These are phyloP conservation scores for Uronychia binucleata DNA, from an alignment of 73 alveolate genomes.

Conservation along the genomic window DNA sequence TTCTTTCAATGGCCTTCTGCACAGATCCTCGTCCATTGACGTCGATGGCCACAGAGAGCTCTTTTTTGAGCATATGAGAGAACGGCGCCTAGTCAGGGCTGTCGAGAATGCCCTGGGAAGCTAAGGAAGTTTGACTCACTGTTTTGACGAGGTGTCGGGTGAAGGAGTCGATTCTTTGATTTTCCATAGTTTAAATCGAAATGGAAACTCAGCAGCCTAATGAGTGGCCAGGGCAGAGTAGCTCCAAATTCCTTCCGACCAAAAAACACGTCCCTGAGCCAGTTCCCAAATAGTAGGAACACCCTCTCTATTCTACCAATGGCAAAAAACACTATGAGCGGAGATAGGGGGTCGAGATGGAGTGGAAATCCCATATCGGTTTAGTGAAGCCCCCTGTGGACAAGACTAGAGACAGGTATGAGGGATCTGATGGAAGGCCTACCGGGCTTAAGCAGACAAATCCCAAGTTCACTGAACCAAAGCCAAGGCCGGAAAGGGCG, in stretches of 20 bases:
- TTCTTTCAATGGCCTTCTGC: not conserved
- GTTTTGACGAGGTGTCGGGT: not conserved
- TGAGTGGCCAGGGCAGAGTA: conserved; percentile 49
- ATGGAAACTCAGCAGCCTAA: conserved; percentile 8
- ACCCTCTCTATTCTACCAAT: conserved; percentile 43
- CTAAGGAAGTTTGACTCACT: not conserved
- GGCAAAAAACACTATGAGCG: conserved; percentile 51
- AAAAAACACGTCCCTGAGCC: conserved; percentile 49
- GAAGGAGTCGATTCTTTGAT: not conserved
- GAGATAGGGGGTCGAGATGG: not conserved
- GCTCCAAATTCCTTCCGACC: conserved; percentile 35
- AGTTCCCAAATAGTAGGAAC: conserved; percentile 21
- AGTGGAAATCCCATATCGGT: conserved; percentile 51
- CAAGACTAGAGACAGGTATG: not conserved
- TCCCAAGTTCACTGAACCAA: conserved; percentile 38
- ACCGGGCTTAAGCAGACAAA: conserved; percentile 1
- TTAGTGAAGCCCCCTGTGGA: conserved; percentile 15
- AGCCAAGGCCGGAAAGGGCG: conserved; percentile 45
- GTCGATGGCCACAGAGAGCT: not conserved
- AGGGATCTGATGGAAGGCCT: not conserved
- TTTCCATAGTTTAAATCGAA: not conserved
- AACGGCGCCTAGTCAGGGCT: not conserved
- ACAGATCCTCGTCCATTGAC: not conserved
- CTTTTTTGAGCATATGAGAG: not conserved
- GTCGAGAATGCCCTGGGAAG: not conserved